Evolutionary conservation across 2,329 filamentous ascomycete genomes (phyloP).

Genomic region (Penicillium rolfsii): DNA sequence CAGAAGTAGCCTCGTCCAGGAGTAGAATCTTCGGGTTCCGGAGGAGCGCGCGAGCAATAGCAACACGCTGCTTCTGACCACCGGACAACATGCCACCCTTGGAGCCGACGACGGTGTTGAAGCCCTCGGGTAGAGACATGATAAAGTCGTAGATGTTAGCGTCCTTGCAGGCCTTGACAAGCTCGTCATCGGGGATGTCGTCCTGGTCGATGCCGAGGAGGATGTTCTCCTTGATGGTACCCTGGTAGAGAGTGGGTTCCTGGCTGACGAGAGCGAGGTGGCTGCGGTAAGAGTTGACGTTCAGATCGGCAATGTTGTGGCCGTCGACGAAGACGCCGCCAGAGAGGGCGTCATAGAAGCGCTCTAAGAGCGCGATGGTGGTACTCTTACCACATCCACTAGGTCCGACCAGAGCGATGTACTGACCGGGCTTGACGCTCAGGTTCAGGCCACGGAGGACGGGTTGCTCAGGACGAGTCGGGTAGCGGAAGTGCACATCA

Average conservation of each 20-base stretch:
- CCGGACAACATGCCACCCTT: slow-evolving; percentile 86
- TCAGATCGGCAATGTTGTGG: slow-evolving; percentile 76
- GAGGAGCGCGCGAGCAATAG: slow-evolving; percentile 87
- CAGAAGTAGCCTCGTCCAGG: slow-evolving; percentile 73
- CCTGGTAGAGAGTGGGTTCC: slow-evolving; percentile 93
- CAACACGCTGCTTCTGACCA: slow-evolving; percentile 92
- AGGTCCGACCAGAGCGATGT: slow-evolving; percentile 81
- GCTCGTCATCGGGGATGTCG: slow-evolving; percentile 69
- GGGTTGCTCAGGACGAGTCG: slow-evolving; percentile 86
- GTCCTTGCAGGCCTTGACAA: slow-evolving; percentile 81
- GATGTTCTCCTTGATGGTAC: slow-evolving; percentile 88
- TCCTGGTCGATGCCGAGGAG: slow-evolving; percentile 72
- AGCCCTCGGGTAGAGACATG: slow-evolving; percentile 79
- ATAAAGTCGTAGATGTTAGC: slow-evolving; percentile 95
- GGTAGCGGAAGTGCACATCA: slow-evolving; percentile 92
- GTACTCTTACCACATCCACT: slow-evolving; percentile 94
- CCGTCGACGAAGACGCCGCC: slow-evolving; percentile 83
- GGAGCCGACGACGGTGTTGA: slow-evolving; percentile 81
- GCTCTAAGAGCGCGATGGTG: slow-evolving; percentile 86
- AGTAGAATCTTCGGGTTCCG: slow-evolving; percentile 87
- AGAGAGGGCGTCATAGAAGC: slow-evolving; percentile 87
- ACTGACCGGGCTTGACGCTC: slow-evolving; percentile 52
- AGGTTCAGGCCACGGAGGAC: slow-evolving; percentile 80
- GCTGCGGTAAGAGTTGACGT: slow-evolving; percentile 82
- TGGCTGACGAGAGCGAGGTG: slow-evolving; percentile 88